A percentile compares a stretch with the other conserved stretches of the same genome.
Evolutionary conservation across 345 rosid species (phyloP).

Genomic region (Syzygium aromaticum): DNA sequence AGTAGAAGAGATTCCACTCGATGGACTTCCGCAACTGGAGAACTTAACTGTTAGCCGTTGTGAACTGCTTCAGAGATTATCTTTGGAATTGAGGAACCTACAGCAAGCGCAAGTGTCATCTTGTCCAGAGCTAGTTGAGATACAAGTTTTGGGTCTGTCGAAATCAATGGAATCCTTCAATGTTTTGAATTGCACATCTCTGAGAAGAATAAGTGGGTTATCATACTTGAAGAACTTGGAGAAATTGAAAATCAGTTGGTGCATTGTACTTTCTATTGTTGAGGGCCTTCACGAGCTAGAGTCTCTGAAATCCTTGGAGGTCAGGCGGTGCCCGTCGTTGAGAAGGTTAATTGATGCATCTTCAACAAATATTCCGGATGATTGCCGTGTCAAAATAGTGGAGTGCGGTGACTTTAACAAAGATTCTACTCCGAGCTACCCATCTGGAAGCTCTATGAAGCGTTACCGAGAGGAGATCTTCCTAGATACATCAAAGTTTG

Average conservation of each 20-base stretch:
- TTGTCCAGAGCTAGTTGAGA: neutral
- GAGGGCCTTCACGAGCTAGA: neutral
- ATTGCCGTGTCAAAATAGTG: rapidly evolving
- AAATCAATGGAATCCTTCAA: neutral
- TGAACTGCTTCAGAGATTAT: neutral
- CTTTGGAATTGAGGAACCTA: neutral
- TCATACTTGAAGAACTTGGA: neutral
- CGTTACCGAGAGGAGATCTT: too few species aligned
- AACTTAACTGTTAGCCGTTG: rapidly evolving
- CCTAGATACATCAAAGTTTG: neutral
- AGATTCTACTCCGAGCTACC: too few species aligned
- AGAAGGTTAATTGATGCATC: neutral
- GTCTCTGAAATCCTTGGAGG: neutral
- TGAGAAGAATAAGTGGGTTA: neutral
- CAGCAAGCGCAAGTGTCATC: rapidly evolving
- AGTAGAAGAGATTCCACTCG: neutral
- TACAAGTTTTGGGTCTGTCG: neutral
- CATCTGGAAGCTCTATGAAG: too few species aligned
- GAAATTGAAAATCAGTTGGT: rapidly evolving
- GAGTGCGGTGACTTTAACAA: neutral
- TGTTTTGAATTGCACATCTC: rapidly evolving
- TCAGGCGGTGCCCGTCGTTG: neutral
- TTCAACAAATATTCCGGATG: neutral
- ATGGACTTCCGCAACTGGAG: neutral
- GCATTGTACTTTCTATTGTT: rapidly evolving